A percentile compares a stretch with the other conserved stretches of the same genome.
Evolutionary conservation across 371 early-diverging fungal genomes (phyloP).

Genomic region (Syncephalastrum sp.): DNA sequence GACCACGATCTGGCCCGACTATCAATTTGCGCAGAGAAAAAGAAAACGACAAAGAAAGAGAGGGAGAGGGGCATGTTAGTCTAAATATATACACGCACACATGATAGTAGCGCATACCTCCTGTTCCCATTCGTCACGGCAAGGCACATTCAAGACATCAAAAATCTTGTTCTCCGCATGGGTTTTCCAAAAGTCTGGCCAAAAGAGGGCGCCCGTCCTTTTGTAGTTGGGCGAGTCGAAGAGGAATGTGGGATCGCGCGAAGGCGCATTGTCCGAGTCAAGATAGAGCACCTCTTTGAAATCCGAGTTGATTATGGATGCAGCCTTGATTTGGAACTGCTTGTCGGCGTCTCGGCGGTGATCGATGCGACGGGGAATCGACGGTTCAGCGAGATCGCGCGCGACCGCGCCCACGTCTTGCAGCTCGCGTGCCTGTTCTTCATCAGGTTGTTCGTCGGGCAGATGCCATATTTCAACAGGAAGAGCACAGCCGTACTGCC

Average conservation of each 20-base stretch:
- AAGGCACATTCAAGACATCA: constrained; percentile 32
- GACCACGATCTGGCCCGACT: constrained; percentile 50
- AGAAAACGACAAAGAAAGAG: not conserved
- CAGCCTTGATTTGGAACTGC: constrained; percentile 56
- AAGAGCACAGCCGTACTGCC: constrained; percentile 24
- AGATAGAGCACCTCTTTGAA: constrained; percentile 52
- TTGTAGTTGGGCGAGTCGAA: constrained; percentile 44
- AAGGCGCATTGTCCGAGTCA: constrained; percentile 55
- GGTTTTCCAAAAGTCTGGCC: constrained; percentile 62
- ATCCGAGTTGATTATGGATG: constrained; percentile 45
- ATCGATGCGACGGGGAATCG: constrained; percentile 28
- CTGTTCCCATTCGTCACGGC: constrained; percentile 49
- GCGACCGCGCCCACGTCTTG: constrained; percentile 16
- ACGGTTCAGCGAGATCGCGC: constrained; percentile 27
- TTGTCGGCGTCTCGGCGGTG: constrained; percentile 33
- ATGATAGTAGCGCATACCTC: constrained; percentile 22
- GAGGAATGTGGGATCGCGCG: constrained; percentile 43
- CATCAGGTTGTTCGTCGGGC: constrained; percentile 31
- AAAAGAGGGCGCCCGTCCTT: constrained; percentile 51
- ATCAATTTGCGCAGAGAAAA: constrained; percentile 1
- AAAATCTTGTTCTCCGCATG: constrained; percentile 43
- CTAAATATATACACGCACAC: not conserved
- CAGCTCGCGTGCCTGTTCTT: constrained; percentile 11
- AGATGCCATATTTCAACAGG: constrained; percentile 46
- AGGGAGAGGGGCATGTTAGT: not conserved